Conservation (phyloP, 1,139 yeast genomes). For the Arxiozyma slooffiae region DNA sequence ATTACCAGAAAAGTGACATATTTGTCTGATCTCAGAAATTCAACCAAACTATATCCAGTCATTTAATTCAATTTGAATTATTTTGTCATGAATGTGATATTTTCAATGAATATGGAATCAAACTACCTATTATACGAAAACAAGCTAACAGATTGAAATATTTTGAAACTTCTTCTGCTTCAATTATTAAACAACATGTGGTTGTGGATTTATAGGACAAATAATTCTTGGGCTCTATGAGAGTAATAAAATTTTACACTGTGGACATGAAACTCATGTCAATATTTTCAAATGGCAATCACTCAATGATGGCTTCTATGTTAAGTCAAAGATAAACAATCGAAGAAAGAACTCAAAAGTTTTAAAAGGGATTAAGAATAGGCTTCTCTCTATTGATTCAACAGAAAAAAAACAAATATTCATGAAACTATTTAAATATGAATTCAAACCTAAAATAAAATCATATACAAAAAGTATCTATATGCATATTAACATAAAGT, state of each 20-base stretch:
- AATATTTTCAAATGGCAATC: conserved; percentile 2
- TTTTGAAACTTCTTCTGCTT: not conserved
- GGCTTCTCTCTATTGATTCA: too few relatives aligned
- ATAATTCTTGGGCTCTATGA: not conserved
- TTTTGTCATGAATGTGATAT: conserved; percentile 19
- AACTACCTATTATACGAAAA: conserved; percentile 11
- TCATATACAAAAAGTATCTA: not conserved
- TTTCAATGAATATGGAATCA: conserved; percentile 12
- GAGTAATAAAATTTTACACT: not conserved
- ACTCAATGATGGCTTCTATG: conserved; percentile 3
- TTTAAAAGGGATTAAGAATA: not conserved
- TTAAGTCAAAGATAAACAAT: conserved; percentile 1
- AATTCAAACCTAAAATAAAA: not conserved
- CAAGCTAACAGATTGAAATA: not conserved
- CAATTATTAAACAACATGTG: not conserved
- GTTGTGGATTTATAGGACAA: not conserved
- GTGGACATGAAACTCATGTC: not conserved
- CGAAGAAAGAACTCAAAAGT: not conserved
- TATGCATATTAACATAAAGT: not conserved
- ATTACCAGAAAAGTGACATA: conserved; percentile 6
- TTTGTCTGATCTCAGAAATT: conserved; percentile 15
- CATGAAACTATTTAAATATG: not conserved
- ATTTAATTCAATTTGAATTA: conserved; percentile 10
- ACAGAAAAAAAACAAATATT: not conserved
- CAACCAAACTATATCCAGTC: conserved; percentile 11